phyloP scores from a whole-genome alignment of 345 rosid species.

The Turnera subulata region DNA sequence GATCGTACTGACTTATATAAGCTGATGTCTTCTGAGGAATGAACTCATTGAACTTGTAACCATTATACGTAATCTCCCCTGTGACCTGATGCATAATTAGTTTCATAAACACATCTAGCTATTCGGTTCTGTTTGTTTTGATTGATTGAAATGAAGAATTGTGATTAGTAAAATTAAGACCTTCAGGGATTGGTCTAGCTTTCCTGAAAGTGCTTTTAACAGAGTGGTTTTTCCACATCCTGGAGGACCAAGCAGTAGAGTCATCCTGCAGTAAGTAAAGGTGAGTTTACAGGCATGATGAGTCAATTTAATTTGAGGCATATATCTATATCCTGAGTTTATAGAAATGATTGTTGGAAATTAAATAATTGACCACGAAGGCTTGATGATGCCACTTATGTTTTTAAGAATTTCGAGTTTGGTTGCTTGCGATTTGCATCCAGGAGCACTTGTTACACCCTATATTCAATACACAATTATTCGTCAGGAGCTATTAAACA shows the following conservation, averaged over 20 bases:
- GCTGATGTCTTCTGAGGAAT: conserved; percentile 40
- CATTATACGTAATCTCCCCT: conserved; percentile 36
- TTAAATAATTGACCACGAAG: conserved; percentile 47
- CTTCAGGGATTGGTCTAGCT: conserved; percentile 36
- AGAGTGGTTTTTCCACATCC: conserved; percentile 52
- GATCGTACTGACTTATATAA: conserved; percentile 37
- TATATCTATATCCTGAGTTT: too few relatives aligned
- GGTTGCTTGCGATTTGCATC: background rate
- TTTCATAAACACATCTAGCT: too few relatives aligned
- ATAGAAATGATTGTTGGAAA: too few relatives aligned
- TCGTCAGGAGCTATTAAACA: too few relatives aligned
- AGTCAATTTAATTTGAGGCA: too few relatives aligned
- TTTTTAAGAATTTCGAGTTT: conserved; percentile 33
- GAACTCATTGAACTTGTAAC: conserved; percentile 31
- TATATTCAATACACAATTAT: background rate
- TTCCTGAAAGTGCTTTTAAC: conserved; percentile 45
- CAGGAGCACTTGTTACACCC: background rate
- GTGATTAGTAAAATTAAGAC: conserved; percentile 18
- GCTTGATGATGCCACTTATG: conserved; percentile 43
- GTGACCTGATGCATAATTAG: conserved; percentile 18
- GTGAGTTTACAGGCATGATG: too few relatives aligned
- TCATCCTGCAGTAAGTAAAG: conserved; percentile 28
- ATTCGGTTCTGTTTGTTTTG: too few relatives aligned
- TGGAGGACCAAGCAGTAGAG: conserved; percentile 51
- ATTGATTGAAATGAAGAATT: too few relatives aligned